Evolutionary conservation across 768 basidiomycete genomes (phyloP), one percentile per base, ranked within the genome.

Genomic region (Cystobasidium tubakii): DNA sequence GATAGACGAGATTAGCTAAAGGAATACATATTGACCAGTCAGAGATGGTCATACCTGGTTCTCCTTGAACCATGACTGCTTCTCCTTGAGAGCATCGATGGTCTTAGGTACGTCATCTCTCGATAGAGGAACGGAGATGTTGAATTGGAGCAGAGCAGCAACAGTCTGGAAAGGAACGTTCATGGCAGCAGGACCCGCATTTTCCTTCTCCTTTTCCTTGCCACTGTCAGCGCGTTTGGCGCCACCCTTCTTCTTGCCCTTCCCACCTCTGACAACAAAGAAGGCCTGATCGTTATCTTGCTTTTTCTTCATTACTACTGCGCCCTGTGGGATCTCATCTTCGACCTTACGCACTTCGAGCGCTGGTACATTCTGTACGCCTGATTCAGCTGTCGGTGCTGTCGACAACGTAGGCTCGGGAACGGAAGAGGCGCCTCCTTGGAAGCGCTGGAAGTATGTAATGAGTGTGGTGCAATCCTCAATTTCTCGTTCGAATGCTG

Each of bases 381-480:
- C n/a, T 1, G 66, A 1, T 10, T 73, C 75, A 36, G 81, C 71
- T 46, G 84, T 81, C 34, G 81, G 77, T 83, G 76, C 81, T 44
- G 83, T 82, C 6, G 76, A 53, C 34, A 76, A 55, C 10, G 77
- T 71, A 15, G 77, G 75, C 2, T 43, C 74, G 43, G 46, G 74
- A 42, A 67, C 72, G 54, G 1, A 74, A 67, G 72, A 75, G 67
- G 31, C 77, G 66, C 73, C 75, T 46, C 83, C 83, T 54, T 82
- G 82, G 81, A 88, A 90, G 27, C 89, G 89, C 21, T 86, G 87
- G 82, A 96, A 87, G 79, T 84, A 87, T 81, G 92, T 89, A 80
- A 95, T 88, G 76, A 96, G 87, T 1, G 90, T 95, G 79, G 91
- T 89, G 83, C 93, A 97, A 81, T 98, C 96, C 83, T 98, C 92